Base-by-base conservation (phyloP, 164 flowering plant genomes). In the Brasenia schreberi region DNA sequence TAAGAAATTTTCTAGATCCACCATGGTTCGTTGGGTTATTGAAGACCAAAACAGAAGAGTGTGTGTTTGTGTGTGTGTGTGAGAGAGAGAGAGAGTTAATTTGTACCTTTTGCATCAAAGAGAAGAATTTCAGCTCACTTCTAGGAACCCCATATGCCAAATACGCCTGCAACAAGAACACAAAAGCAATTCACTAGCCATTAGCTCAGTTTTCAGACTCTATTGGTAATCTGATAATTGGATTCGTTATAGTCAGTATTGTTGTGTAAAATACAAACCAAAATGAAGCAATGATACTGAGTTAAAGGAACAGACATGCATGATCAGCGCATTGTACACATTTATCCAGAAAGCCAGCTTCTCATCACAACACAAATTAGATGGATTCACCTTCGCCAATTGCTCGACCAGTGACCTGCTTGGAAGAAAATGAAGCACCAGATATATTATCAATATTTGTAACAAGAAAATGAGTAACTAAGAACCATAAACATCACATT, bases 281-380 rank as follows among this genome's bases (percentile, higher is more conserved):
- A 49, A 49, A 14, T 9, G 16, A 6, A 49, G 56, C 10, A 49
- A 43, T 5, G 62, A 19, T n/a, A 62, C 7, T 43, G 62, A 61
- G 17, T 18, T 62, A 17, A 39, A 64, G 66, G 62, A 69, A 73
- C 94, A 52, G 62, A 89, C 96, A 74, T 89, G 96, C 96, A 89
- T 89, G 63, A 86, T 83, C 66, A 89, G 69, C 6, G 96, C 92
- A 82, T 89, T 86, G 59, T 86, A 89, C 59, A 89, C 66, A 82
- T 89, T 89, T 79, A 89, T 85, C 96, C 96, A 89, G 77, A 89
- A 89, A 62, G 95, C 92, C 72, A 89, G 82, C 81, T 81, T 86
- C 78, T 84, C 96, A 27, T 84, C 72, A 66, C 77, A 64, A 69
- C 69, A 82, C 80, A 89, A 75, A 72, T 78, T 79, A 49, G 74